phyloP scores from a whole-genome alignment of 2,329 filamentous ascomycete species.

The Fusarium austroafricanum region DNA sequence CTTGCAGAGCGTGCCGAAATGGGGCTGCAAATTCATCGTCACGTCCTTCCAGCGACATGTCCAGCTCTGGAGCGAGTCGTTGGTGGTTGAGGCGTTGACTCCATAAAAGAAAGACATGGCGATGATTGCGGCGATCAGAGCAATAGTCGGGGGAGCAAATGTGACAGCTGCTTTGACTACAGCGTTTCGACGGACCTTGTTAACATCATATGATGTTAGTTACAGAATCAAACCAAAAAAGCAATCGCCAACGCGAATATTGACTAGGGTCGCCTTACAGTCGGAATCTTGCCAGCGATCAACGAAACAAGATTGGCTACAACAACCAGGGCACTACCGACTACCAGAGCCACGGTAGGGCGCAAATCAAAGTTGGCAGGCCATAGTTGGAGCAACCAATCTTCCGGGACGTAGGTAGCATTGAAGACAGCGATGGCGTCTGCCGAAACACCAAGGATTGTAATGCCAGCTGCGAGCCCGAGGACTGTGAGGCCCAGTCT shows the following conservation, averaged over 20 bases:
- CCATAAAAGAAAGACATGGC: conserved; percentile 69
- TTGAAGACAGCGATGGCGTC: conserved; percentile 67
- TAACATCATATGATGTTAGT: conserved; percentile 28
- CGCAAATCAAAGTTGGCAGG: conserved; percentile 67
- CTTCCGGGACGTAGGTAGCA: conserved; percentile 60
- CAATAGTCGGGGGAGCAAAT: conserved; percentile 47
- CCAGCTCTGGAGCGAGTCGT: conserved; percentile 71
- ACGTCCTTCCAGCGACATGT: conserved; percentile 69
- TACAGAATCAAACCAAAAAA: conserved; percentile 4
- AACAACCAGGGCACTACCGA: conserved; percentile 62
- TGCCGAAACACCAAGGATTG: conserved; percentile 65
- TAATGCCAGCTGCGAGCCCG: conserved; percentile 63
- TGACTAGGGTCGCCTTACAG: conserved; percentile 56
- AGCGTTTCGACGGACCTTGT: conserved; percentile 39
- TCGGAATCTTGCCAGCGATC: conserved; percentile 59
- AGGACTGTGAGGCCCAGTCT: conserved; percentile 62
- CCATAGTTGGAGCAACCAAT: conserved; percentile 67
- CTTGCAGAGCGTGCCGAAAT: conserved; percentile 67
- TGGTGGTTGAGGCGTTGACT: conserved; percentile 63
- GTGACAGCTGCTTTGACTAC: conserved; percentile 34
- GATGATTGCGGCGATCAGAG: conserved; percentile 58
- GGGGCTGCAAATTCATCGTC: conserved; percentile 63
- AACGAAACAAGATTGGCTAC: conserved; percentile 62
- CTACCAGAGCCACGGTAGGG: conserved; percentile 66
- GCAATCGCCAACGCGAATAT: neutral